Conservation (phyloP, 805 yeast genomes). For the Kluyveromyces siamensis region DNA sequence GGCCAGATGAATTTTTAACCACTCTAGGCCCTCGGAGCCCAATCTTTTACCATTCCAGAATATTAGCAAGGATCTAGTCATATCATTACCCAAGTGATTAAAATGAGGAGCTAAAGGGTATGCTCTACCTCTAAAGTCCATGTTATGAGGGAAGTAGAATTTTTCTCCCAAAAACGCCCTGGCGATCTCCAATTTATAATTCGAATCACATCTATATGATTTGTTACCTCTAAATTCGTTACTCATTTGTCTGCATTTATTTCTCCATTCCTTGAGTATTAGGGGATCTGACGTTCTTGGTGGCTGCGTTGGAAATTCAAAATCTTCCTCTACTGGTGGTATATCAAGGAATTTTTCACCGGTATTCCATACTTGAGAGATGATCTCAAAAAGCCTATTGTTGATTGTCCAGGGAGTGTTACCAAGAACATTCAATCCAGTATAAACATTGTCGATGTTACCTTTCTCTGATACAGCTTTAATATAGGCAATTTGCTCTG, state of each 20-base stretch:
- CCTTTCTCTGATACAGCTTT: slow-evolving; percentile 72
- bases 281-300: slow-evolving; percentile 61
- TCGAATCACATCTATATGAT: slow-evolving; percentile 88
- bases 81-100: slow-evolving; percentile 72
- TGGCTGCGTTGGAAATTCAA: slow-evolving; percentile 50
- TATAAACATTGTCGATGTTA: slow-evolving; percentile 55
- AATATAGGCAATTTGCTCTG: slow-evolving; percentile 84
- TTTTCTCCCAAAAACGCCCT: slow-evolving; percentile 80
- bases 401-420: slow-evolving; percentile 90
- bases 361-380: slow-evolving; percentile 78
- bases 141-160: slow-evolving; percentile 70
- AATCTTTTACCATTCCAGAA: slow-evolving; percentile 72
- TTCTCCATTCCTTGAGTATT: slow-evolving; percentile 59
- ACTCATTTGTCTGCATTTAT: slow-evolving; percentile 45
- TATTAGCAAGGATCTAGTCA: slow-evolving; percentile 59
- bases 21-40: slow-evolving; percentile 54
- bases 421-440: slow-evolving; percentile 82
- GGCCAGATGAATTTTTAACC: slow-evolving; percentile 72
- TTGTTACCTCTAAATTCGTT: slow-evolving; percentile 58
- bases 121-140: slow-evolving; percentile 80
- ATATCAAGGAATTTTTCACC: slow-evolving; percentile 69
- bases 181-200: slow-evolving; percentile 91
- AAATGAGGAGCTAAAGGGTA: slow-evolving; percentile 75
- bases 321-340: slow-evolving; percentile 44
- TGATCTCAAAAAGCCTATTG: slow-evolving; percentile 52